Base-by-base conservation (phyloP, 2,329 filamentous ascomycete genomes). In the Fusarium luffae region DNA sequence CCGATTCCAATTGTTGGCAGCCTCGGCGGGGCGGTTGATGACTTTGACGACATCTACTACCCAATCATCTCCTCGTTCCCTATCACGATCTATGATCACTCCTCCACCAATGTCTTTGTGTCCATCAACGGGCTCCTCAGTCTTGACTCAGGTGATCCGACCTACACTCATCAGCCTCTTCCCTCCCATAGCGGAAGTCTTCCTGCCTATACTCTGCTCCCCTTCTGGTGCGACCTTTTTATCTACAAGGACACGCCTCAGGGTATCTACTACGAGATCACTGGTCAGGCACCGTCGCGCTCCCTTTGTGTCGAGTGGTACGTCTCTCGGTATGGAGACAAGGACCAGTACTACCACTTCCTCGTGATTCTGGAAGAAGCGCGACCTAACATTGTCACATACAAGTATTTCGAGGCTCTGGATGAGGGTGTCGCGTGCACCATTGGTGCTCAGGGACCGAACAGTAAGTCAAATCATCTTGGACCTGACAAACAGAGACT, bases 161-260 rank as follows among this genome's bases (percentile, higher is more conserved):
- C 47, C 23, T 58, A 42, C 18, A 43, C 37, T 4, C 23, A 58
- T 18, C 34, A 52, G 18, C 46, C 54, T 21, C 47, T 58, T 2
- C 54, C 54, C 12, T 52, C 9, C 19, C 54, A 48, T 6, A 34
- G 6, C 3, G 47, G 19, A 2, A 28, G 47, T 21, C 47, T 58
- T 3, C 54, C 54, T 9, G 18, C 54, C 6, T 16, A 43, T 18
- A 58, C 54, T 2, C 18, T 58, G 3, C n/a, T 58, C 10, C 47
- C 54, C 13, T 58, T 58, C 37, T 58, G 54, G 54, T 58, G 54
- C 1, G 54, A 58, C 4, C 18, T 58, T 10, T 58, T 27, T 14
- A 58, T 58, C 21, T 58, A 58, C 37, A 52, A 52, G 10, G 54
- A 32, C 10, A 58, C 54, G 23, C 54, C 54, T 7, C 54, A 58